Conservation (phyloP, 805 yeast species). For the Candida xiaguanensis region DNA sequence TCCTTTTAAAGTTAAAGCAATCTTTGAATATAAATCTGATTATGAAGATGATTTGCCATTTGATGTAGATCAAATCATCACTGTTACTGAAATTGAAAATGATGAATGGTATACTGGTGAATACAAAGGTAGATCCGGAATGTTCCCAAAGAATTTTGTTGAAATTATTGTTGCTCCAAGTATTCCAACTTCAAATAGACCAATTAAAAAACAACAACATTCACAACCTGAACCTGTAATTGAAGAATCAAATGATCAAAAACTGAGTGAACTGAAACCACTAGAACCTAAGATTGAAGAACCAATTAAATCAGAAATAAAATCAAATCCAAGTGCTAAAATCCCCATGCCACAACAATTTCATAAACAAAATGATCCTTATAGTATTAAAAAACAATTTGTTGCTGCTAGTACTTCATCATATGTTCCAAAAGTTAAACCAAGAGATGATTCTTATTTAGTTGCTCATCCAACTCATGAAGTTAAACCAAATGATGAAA, state of each 20-base stretch:
- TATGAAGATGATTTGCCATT: conserved; percentile 84
- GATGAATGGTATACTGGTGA: conserved; percentile 88
- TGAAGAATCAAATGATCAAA: background rate
- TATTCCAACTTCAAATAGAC: conserved; percentile 10
- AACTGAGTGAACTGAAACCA: background rate
- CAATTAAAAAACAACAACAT: conserved; percentile 4
- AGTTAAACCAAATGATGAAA: conserved; percentile 16
- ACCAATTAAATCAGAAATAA: background rate
- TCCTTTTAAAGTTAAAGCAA: conserved; percentile 69
- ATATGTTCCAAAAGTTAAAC: conserved; percentile 49
- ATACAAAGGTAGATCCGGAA: conserved; percentile 63
- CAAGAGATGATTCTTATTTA: conserved; percentile 35
- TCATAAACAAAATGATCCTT: conserved; percentile 41
- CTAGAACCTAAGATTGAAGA: background rate
- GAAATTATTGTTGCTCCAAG: conserved; percentile 23
- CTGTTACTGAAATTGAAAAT: conserved; percentile 78
- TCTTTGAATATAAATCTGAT: conserved; percentile 56
- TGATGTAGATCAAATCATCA: conserved; percentile 60
- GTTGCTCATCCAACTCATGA: conserved; percentile 27
- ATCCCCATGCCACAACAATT: conserved; percentile 16
- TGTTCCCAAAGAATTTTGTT: conserved; percentile 87
- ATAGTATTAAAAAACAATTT: conserved; percentile 50
- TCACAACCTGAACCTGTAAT: background rate
- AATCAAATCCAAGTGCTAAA: background rate
- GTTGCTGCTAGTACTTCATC: conserved; percentile 56